Conservation (phyloP, 2,329 filamentous ascomycete species). For the Microcera coccophila region DNA sequence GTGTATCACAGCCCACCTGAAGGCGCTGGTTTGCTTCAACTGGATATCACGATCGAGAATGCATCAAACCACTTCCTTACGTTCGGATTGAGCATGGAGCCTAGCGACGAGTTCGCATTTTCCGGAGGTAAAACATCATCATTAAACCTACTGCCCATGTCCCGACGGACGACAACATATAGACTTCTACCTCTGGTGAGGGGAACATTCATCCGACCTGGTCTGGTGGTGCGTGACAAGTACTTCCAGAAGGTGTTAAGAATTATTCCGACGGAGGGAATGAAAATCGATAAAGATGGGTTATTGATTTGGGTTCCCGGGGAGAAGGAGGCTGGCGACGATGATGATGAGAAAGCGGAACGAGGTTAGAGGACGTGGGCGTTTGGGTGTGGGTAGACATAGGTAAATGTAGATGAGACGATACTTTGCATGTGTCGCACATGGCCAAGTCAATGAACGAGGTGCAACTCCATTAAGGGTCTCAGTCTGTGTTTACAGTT, state of each 20-base stretch:
- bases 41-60: conserved; percentile 76
- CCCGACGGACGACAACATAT: conserved; percentile 69
- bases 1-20: conserved; percentile 42
- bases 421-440: too few relatives aligned
- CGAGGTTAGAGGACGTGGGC: neutral
- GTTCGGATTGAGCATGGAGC: conserved; percentile 88
- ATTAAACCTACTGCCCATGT: conserved; percentile 78
- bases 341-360: too few relatives aligned
- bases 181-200: conserved; percentile 64
- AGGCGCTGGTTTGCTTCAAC: conserved; percentile 37
- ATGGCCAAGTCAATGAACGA: too few relatives aligned
- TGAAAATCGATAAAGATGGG: conserved; percentile 61
- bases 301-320: conserved; percentile 58
- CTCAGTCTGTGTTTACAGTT: too few relatives aligned
- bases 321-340: conserved; percentile 17
- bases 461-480: too few relatives aligned
- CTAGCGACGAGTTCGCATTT: conserved; percentile 88
- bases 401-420: too few relatives aligned
- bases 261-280: conserved; percentile 73
- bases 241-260: conserved; percentile 90
- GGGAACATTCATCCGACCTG: conserved; percentile 67
- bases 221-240: conserved; percentile 75
- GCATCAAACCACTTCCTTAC: conserved; percentile 91
- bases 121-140: conserved; percentile 79
- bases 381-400: too few relatives aligned